Conservation (phyloP, 192 early-diverging fungal genomes). For the Glomus cerebriforme region DNA sequence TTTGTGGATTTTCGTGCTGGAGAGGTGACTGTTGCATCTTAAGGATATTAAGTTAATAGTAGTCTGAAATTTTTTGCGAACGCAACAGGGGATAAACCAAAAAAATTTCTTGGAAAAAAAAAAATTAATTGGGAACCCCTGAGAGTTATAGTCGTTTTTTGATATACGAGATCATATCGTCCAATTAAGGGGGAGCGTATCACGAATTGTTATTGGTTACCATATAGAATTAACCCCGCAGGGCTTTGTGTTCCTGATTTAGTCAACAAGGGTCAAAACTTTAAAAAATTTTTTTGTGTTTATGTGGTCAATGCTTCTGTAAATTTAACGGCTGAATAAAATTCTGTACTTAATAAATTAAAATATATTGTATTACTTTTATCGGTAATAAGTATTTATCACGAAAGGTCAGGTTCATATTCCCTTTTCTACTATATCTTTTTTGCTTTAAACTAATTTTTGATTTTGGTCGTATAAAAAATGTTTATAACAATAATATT, state of each 20-base stretch:
- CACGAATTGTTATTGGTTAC: neutral
- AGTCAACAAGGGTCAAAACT: slow-evolving; percentile 8
- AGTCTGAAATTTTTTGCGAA: neutral
- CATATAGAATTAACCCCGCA: neutral
- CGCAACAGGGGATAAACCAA: slow-evolving; percentile 11
- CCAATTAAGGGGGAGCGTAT: neutral
- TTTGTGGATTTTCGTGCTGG: slow-evolving; percentile 21
- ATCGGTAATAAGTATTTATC: neutral
- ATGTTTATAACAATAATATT: neutral
- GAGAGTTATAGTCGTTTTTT: neutral
- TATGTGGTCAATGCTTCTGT: neutral
- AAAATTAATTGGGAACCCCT: slow-evolving; percentile 4
- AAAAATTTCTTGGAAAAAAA: neutral
- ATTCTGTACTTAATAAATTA: neutral
- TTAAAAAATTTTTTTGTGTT: neutral
- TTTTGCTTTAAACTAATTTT: neutral
- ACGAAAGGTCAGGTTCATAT: neutral
- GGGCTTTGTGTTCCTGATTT: slow-evolving; percentile 11
- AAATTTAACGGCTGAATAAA: neutral
- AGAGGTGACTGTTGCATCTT: slow-evolving; percentile 6
- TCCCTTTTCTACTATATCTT: neutral
- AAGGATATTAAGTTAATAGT: neutral
- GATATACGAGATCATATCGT: neutral
- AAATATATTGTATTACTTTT: neutral
- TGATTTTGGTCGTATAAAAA: neutral